Evolutionary conservation across 2,329 filamentous ascomycete species (phyloP).

Genomic region (Arachnomyces sp.): DNA sequence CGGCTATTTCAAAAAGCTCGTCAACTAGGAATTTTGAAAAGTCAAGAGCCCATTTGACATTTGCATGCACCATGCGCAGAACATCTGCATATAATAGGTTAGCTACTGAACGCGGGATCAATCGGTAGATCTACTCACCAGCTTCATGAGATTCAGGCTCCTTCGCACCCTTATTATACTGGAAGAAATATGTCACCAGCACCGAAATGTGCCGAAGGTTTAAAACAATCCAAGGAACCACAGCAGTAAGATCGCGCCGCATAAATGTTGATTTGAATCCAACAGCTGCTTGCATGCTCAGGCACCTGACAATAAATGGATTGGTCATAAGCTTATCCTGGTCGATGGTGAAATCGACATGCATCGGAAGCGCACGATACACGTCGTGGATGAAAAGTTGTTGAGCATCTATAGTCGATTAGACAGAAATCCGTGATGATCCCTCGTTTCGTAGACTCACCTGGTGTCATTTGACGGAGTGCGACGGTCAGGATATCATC

Average conservation of each 20-base stretch:
- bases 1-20: constrained; percentile 41
- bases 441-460: constrained; percentile 22
- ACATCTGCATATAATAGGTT: constrained; percentile 47
- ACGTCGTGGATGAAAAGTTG: constrained; percentile 59
- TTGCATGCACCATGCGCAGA: constrained; percentile 63
- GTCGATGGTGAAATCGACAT: constrained; percentile 76
- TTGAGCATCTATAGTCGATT: constrained; percentile 45
- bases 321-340: constrained; percentile 69
- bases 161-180: constrained; percentile 51
- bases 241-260: constrained; percentile 59
- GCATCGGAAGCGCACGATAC: constrained; percentile 61
- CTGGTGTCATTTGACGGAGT: constrained; percentile 43
- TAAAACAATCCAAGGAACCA: constrained; percentile 66
- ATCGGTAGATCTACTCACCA: constrained; percentile 32
- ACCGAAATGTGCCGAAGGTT: constrained; percentile 63
- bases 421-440: background rate
- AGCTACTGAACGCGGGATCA: constrained; percentile 4
- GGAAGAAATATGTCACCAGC: constrained; percentile 59
- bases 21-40: constrained; percentile 51
- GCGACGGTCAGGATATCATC: constrained; percentile 65
- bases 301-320: constrained; percentile 61
- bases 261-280: constrained; percentile 61
- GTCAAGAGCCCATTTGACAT: constrained; percentile 71
- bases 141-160: constrained; percentile 47
- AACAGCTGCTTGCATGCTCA: constrained; percentile 72